A percentile compares a stretch with the other conserved stretches of the same genome.
These are phyloP conservation scores for Xylaria sp. DNA, from an alignment of 2,329 filamentous ascomycete genomes.

Conservation along the genomic window DNA sequence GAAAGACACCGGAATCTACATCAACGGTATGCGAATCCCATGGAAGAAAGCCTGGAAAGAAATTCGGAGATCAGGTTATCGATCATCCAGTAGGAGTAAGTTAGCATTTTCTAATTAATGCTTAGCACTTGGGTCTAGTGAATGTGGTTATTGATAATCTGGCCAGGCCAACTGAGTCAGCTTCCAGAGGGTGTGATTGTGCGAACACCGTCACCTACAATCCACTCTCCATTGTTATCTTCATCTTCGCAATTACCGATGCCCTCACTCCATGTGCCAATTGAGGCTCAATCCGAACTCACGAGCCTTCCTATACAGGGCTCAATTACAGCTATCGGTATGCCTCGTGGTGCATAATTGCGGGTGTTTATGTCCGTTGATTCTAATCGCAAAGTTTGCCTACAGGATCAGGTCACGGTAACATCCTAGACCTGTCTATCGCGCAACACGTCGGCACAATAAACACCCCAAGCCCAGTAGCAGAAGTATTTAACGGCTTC, in stretches of 20 bases:
- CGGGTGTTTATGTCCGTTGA: not conserved
- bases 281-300: not conserved
- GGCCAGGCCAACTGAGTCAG: not conserved
- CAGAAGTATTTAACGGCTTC: not conserved
- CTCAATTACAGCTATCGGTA: not conserved
- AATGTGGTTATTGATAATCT: not conserved
- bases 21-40: not conserved
- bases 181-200: slow-evolving; percentile 8
- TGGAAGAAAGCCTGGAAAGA: slow-evolving; percentile 17
- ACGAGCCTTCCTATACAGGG: not conserved
- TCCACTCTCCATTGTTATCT: no score
- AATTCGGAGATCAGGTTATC: slow-evolving; percentile 3
- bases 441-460: not conserved
- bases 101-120: not conserved
- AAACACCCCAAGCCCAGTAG: not conserved
- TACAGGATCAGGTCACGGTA: not conserved
- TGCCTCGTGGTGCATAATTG: not conserved
- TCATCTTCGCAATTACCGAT: not conserved
- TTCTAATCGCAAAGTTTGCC: not conserved
- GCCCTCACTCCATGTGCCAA: not conserved
- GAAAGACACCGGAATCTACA: slow-evolving; percentile 6
- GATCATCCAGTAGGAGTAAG: not conserved
- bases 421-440: not conserved
- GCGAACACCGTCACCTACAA: slow-evolving; percentile 5
- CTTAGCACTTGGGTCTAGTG: not conserved